Evolutionary conservation across 176 grass and related monocot genomes (phyloP), one percentile per base, ranked within the genome.

Genomic region (Oryza nivara): DNA sequence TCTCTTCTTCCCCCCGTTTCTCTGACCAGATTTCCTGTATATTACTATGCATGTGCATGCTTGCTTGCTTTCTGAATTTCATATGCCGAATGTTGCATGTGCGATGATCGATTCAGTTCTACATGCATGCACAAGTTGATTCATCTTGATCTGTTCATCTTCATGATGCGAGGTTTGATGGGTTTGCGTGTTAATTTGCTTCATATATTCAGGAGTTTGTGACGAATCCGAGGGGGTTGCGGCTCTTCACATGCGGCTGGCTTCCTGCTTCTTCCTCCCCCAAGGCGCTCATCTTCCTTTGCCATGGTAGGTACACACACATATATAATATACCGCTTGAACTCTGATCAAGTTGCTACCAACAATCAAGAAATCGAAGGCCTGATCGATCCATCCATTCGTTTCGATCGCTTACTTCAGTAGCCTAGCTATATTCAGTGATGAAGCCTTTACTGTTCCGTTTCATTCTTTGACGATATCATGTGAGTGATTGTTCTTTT

Each of bases 241-340:
- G 83, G 76, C 92, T 98, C 54, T 95, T 95, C 85, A 98, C 96
- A 0, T 98, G 93, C 84, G 87, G 83, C 66, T 98, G 96, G 96
- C n/a, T 95, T 23, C 96, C 96, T 9, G 13, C 82, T 43, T 84
- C 89, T 26, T 73, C 89, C 52, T 75, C 93, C 20, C 85, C 93
- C 25, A 98, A 92, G 66, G 96, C 96, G 52, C 93, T 98, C 32
- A 81, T 98, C 89, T 98, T 98, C 83, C 96, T 98, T 19, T 98
- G 96, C 73, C 93, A 98, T 80, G 96, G 96, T 96, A 58, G 96
- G 93, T 93, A 58, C 4, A 7, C 23, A 16, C n/a, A 43, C 30
- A 32, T 32, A 32, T 32, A 32, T 32, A 32, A 32, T 32, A 32
- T 44, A 44, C 9, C 1, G 43, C 9, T 44, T 44, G 2, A 11